Evolutionary conservation across 2,329 filamentous ascomycete genomes (phyloP).

Genomic region (Fusarium sp.): DNA sequence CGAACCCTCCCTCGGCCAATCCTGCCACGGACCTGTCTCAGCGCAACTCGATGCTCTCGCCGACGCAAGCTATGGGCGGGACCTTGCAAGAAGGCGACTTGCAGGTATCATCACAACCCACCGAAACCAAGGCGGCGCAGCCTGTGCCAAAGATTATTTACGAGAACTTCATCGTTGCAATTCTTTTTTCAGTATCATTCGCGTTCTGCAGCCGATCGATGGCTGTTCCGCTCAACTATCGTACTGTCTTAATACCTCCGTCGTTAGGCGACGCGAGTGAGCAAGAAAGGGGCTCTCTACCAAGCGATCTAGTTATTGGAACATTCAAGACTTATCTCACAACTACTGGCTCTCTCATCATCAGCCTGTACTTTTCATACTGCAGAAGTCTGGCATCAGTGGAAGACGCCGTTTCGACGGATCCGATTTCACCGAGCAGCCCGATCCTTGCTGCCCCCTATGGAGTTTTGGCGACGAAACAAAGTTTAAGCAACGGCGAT

Average conservation of each 20-base stretch:
- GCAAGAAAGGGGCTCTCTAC: constrained; percentile 27
- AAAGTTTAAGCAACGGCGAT: constrained; percentile 33
- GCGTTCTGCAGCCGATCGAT: constrained; percentile 58
- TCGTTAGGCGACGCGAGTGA: constrained; percentile 22
- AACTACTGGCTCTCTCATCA: constrained; percentile 61
- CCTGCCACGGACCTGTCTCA: constrained; percentile 51
- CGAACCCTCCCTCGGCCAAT: constrained; percentile 55
- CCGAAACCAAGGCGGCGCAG: constrained; percentile 38
- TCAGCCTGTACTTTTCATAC: constrained; percentile 58
- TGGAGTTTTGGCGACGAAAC: constrained; percentile 51
- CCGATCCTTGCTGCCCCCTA: constrained; percentile 64
- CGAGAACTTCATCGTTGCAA: constrained; percentile 62
- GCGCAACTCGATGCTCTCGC: constrained; percentile 38
- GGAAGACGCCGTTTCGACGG: constrained; percentile 54
- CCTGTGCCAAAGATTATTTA: constrained; percentile 55
- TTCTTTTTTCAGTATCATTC: constrained; percentile 59
- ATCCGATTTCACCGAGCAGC: constrained; percentile 52
- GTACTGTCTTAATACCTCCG: constrained; percentile 58
- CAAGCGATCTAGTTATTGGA: constrained; percentile 51
- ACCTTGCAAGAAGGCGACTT: constrained; percentile 41
- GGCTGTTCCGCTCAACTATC: constrained; percentile 62
- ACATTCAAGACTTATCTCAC: constrained; percentile 64
- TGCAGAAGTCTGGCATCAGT: constrained; percentile 58
- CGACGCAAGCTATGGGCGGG: constrained; percentile 26
- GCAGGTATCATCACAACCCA: constrained; percentile 43